Conservation (phyloP, 495 filamentous ascomycete species). For the Chaetomium fimeti region DNA sequence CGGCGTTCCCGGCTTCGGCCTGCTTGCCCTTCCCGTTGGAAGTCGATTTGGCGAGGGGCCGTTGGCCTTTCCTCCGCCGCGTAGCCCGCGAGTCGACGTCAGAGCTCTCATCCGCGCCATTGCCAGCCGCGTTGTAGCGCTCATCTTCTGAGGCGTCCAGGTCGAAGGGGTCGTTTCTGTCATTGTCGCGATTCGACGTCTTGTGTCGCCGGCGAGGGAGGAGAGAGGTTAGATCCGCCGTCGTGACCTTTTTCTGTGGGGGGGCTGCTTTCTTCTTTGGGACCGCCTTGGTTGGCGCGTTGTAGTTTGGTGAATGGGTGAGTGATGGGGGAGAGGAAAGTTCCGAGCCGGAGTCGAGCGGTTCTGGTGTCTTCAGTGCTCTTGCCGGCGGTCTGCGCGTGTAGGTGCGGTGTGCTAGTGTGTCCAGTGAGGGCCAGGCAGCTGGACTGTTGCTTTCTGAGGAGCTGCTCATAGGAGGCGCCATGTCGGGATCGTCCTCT, state of each 20-base stretch:
- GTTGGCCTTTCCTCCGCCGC: conserved; percentile 20
- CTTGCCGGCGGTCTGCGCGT: conserved; percentile 27
- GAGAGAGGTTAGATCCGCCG: conserved; percentile 45
- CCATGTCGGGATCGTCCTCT: conserved; percentile 44
- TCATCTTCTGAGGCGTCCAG: conserved; percentile 28
- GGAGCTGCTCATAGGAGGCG: conserved; percentile 45
- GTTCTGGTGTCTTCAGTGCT: conserved; percentile 33
- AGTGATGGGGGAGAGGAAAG: conserved; percentile 52
- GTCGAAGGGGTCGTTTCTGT: conserved; percentile 29
- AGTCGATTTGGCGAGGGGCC: conserved; percentile 13
- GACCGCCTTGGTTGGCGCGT: conserved; percentile 20
- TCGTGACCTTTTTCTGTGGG: conserved; percentile 37
- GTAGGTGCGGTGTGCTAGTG: conserved; percentile 39
- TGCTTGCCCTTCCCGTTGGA: conserved; percentile 24
- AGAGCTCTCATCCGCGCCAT: conserved; percentile 42
- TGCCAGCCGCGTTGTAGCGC: conserved; percentile 32
- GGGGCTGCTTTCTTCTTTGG: conserved; percentile 32
- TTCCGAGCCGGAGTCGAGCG: conserved; percentile 39
- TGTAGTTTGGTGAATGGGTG: conserved; percentile 51
- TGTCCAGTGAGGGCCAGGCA: conserved; percentile 43
- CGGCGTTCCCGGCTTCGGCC: background rate
- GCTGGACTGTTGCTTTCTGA: conserved; percentile 38
- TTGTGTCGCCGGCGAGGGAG: conserved; percentile 40
- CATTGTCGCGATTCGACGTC: background rate
- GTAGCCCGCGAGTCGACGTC: conserved; percentile 33